Base-by-base conservation (phyloP, 176 grass and related monocot species). In the Bolboschoenus planiculmis region DNA sequence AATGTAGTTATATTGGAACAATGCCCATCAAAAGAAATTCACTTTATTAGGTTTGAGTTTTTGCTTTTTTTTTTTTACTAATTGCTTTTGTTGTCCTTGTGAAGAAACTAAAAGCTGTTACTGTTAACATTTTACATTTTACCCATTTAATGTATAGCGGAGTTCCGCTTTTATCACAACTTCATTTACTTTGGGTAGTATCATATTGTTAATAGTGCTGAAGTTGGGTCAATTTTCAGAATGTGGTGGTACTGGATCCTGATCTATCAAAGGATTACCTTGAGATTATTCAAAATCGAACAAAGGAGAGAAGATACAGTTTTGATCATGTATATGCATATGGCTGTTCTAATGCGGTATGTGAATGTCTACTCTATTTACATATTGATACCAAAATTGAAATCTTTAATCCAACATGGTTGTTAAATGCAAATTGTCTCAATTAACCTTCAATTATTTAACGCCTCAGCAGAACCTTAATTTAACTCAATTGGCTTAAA, bases 241-340 rank as follows among this genome's bases (percentile, higher is more conserved):
- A 85, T 88, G 87, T 99, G 1, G 93, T 91, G 59, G 92, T 99
- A 53, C 75, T 99, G 86, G 96, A 99, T 82, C 96, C 96, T 84
- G 96, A 99, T 90, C 63, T 93, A 31, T 99, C 96, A 27, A 99
- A 99, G 88, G 96, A 95, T 75, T 99, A 95, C 65, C 91, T 99
- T 43, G 93, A 95, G 10, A 88, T 89, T 55, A 99, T 95, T 53
- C 96, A 99, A 80, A 99, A 99, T 87, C 75, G 96, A 54, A 95
- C 92, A 0, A 99, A 99, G 87, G 93, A 99, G 83, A 95, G 62
- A 65, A 90, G 87, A 89, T 99, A 95, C 23, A 95, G 84, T 88
- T 99, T 99, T 55, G 96, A 99, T 90, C 93, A 95, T 86, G 93
- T 99, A 27, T 99, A 88, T 47, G 87, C 89, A 20, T 88, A 92